Base-by-base conservation (phyloP, 2,329 filamentous ascomycete genomes). In the Acephala macrosclerotiorum region DNA sequence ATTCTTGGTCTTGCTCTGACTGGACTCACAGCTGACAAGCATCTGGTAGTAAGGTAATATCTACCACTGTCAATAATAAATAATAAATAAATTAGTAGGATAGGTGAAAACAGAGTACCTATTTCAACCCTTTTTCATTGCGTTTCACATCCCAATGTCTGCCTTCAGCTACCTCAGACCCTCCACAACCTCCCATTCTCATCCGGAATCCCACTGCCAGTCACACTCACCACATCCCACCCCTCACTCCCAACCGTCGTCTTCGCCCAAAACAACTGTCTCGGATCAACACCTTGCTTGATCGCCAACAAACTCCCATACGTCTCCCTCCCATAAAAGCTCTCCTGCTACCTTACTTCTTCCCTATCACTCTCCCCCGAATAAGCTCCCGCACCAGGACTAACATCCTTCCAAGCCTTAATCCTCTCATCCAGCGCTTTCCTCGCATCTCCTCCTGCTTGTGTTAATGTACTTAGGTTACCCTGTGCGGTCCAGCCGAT, bases 311-410 rank as follows among this genome's bases (percentile, higher is more conserved):
- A 70, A 6, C 68, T 66, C 2, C 71, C 64, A 63, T 85, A 85
- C 7, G 64, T 67, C 3, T 29, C 51, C 51, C 7, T 33, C 9
- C 70, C 70, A 64, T 62, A 70, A 55, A 72, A 71, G 36, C 51
- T 60, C 36, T 64, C 29, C 20, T 66, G 76, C 73, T 77, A 84
- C 42, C 79, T 68, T 0, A 75, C 75, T 72, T 83, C 77, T 45
- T 74, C 73, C 55, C 82, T 79, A 73, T 84, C 79, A 2, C 80
- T 82, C 75, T 87, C 84, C 69, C 83, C 85, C 77, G 82, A 77
- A 72, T 84, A 84, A 1, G 78, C 76, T 3, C 79, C 81, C 7
- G 77, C 74, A 0, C 75, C 77, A 0, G 58, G 62, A 3, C 63
- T 65, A 3, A 68, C 60, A 14, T 33, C 61, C 16, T 66, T 42